These are phyloP conservation scores for Chlamydomonas reinhardtii DNA, from an alignment of 163 green algal genomes.

Conservation along the genomic window DNA sequence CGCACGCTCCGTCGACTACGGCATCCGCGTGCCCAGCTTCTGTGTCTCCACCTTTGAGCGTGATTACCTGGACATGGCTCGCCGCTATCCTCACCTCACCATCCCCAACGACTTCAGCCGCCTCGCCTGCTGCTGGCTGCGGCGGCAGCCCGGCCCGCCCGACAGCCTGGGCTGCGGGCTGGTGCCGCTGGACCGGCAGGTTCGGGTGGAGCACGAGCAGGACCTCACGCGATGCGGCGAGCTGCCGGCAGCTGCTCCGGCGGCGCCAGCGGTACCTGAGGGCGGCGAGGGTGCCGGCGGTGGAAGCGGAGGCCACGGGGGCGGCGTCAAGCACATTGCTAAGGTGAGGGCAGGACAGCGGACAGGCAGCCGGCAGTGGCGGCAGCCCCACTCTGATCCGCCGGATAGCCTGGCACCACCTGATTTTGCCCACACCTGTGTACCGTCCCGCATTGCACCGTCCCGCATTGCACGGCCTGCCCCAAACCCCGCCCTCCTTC, in stretches of 20 bases:
- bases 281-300: background rate
- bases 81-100: constrained; percentile 42
- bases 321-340: constrained; percentile 17
- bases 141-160: background rate
- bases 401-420: too few species aligned
- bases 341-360: background rate
- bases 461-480: too few species aligned
- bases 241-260: background rate
- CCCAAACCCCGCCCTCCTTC: background rate
- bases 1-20: constrained; percentile 21
- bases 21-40: constrained; percentile 22
- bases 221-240: background rate
- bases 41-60: constrained; percentile 28
- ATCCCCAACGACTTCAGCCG: constrained; percentile 51
- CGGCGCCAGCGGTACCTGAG: background rate
- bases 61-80: constrained; percentile 38
- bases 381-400: too few species aligned
- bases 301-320: too few species aligned
- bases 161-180: constrained; percentile 45
- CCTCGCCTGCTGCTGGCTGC: constrained; percentile 27
- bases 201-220: constrained; percentile 51
- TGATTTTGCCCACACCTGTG: too few species aligned
- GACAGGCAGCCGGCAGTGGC: too few species aligned
- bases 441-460: too few species aligned
- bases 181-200: constrained; percentile 44